Evolutionary conservation across 371 early-diverging fungal genomes (phyloP).

Genomic region (Mortierella sp.): DNA sequence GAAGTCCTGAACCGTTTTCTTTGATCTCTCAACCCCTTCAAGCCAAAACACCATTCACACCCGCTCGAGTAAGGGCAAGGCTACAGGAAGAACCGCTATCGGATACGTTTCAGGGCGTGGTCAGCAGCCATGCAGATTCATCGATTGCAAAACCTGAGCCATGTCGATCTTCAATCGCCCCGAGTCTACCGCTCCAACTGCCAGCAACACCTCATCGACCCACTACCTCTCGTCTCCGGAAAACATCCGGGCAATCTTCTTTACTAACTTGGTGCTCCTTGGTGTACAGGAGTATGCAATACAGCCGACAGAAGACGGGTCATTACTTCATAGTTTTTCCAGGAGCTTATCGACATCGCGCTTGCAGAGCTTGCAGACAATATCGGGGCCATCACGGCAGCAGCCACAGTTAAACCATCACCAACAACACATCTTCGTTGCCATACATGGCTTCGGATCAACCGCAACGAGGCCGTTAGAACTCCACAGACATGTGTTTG

Average conservation of each 20-base stretch:
- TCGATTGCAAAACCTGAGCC: conserved; percentile 11
- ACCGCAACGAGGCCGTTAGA: conserved; percentile 21
- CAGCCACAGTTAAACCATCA: not conserved
- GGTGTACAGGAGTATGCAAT: conserved; percentile 34
- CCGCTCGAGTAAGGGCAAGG: not conserved
- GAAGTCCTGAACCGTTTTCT: no score
- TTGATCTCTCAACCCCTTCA: no score
- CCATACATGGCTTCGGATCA: conserved; percentile 13
- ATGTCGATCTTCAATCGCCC: conserved; percentile 20
- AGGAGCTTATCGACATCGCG: not conserved
- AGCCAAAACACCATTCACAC: not conserved
- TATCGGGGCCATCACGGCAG: conserved; percentile 4
- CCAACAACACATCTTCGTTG: conserved; percentile 22
- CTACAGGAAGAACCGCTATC: not conserved
- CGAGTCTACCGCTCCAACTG: conserved; percentile 2
- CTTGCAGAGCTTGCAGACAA: not conserved
- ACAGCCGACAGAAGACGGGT: not conserved
- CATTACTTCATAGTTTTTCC: not conserved
- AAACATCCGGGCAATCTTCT: conserved; percentile 44
- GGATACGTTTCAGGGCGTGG: not conserved
- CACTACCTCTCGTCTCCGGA: conserved; percentile 25
- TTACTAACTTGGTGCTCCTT: conserved; percentile 45
- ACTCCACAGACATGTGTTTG: conserved; percentile 34
- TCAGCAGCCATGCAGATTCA: conserved; percentile 7
- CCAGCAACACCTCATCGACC: not conserved